These are phyloP conservation scores for Plantago rigida DNA, from an alignment of 305 asterid genomes.

Conservation along the genomic window DNA sequence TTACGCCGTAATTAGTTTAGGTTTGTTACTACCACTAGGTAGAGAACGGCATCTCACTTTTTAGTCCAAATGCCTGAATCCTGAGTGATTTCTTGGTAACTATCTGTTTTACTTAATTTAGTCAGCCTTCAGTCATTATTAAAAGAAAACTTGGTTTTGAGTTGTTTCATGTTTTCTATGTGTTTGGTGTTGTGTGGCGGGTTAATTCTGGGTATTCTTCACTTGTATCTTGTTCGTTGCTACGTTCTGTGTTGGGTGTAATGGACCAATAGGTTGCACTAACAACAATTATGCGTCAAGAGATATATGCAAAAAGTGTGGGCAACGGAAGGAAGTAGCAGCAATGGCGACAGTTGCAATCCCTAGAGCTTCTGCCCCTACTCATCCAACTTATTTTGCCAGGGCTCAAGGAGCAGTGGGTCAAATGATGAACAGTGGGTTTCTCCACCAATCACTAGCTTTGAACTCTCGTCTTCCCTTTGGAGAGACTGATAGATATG, in stretches of 20 bases:
- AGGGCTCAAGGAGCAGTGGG: slow-evolving; percentile 64
- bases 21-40: too few relatives aligned
- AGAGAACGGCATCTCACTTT: neutral
- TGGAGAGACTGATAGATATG: slow-evolving; percentile 43
- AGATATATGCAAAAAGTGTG: slow-evolving; percentile 96
- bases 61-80: neutral
- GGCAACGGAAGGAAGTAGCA: slow-evolving; percentile 86
- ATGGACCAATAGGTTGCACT: slow-evolving; percentile 92
- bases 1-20: too few relatives aligned
- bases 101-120: slow-evolving; percentile 1
- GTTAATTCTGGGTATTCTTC: slow-evolving; percentile 26
- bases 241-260: slow-evolving; percentile 64
- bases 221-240: slow-evolving; percentile 75
- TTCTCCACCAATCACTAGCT: too few relatives aligned
- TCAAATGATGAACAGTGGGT: slow-evolving; percentile 31
- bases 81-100: neutral
- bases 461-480: neutral
- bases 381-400: slow-evolving; percentile 79
- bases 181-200: slow-evolving; percentile 60
- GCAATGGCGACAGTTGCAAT: slow-evolving; percentile 85
- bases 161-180: slow-evolving; percentile 48
- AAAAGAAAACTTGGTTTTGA: slow-evolving; percentile 35
- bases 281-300: slow-evolving; percentile 98
- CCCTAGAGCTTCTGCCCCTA: slow-evolving; percentile 68
- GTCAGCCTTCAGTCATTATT: slow-evolving; percentile 22